These are phyloP conservation scores for Diaporthe citri DNA, from an alignment of 2,329 filamentous ascomycete species.

Conservation along the genomic window DNA sequence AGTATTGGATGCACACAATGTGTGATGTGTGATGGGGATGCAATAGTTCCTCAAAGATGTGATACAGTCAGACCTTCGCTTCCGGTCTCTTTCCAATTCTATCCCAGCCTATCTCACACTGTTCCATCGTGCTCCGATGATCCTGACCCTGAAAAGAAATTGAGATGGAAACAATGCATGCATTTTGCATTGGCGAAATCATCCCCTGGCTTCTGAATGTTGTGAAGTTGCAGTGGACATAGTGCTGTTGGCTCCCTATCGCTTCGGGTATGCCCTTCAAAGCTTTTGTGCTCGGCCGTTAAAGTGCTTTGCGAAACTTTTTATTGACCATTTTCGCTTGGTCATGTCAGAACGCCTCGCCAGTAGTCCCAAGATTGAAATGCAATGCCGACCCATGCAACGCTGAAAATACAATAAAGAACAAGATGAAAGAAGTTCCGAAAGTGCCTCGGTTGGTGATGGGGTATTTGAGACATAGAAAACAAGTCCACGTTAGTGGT, in stretches of 20 bases:
- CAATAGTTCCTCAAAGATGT: slow-evolving; percentile 11
- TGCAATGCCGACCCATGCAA: slow-evolving; percentile 32
- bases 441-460: slow-evolving; percentile 18
- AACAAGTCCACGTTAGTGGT: slow-evolving; percentile 33
- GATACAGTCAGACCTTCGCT: background rate
- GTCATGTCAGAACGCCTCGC: slow-evolving; percentile 30
- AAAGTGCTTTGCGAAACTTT: slow-evolving; percentile 18
- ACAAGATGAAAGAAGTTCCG: slow-evolving; percentile 21
- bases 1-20: background rate
- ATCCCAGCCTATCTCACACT: slow-evolving; percentile 13
- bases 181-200: background rate
- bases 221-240: background rate
- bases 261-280: slow-evolving; percentile 1
- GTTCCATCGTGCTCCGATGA: background rate
- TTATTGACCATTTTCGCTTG: slow-evolving; percentile 12
- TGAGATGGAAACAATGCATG: background rate
- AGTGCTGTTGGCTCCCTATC: slow-evolving; percentile 4
- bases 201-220: background rate
- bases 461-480: slow-evolving; percentile 30
- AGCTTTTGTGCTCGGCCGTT: slow-evolving; percentile 21
- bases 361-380: slow-evolving; percentile 28
- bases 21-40: background rate
- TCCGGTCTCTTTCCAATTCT: background rate
- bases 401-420: slow-evolving; percentile 35
- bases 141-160: background rate